Evolutionary conservation across 306 rosid species (phyloP), one percentile per base, ranked within the genome.

Genomic region (Acmispon strigosus): DNA sequence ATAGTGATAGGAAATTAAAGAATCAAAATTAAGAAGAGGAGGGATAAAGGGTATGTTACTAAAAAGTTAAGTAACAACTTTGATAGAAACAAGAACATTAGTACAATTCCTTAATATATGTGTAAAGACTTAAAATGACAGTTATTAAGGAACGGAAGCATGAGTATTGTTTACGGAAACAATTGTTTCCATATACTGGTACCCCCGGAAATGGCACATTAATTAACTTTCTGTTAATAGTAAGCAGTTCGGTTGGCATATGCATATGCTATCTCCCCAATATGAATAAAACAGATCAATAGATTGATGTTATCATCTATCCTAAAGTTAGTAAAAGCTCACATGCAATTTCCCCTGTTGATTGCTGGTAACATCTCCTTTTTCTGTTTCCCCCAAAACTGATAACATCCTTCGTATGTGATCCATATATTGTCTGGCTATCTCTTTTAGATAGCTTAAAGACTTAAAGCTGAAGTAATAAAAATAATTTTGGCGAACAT

Each of bases 291-390:
- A 27, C 54, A 16, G 75, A 42, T 69, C 43, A 20, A n/a, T 59
- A 42, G 54, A 52, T 67, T 79, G 76, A 79, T 73, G 76, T 51
- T 58, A 61, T 75, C 58, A 68, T 53, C 6, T 10, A 51, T 54
- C 48, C 44, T 11, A 41, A 54, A 41, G 45, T 44, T 69, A 29
- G 41, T 24, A 45, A 51, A 77, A 41, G 13, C 15, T 52, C 41
- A 12, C 39, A 39, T 13, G 7, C 15, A 44, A 14, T 47, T 36
- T 66, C 7, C 0, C 13, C 11, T 17, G 34, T 45, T 42, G n/a
- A 13, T 9, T 10, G 11, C 11, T 69, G 36, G 16, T n/a, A 19
- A 12, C 1, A 77, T 36, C 53, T 29, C 51, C 19, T 18, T 34
- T 48, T 58, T 43, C 15, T 7, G 37, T 19, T 51, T 52, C 6